phyloP scores from a whole-genome alignment of 495 filamentous ascomycete genomes.

The Sordaria brevicollis region DNA sequence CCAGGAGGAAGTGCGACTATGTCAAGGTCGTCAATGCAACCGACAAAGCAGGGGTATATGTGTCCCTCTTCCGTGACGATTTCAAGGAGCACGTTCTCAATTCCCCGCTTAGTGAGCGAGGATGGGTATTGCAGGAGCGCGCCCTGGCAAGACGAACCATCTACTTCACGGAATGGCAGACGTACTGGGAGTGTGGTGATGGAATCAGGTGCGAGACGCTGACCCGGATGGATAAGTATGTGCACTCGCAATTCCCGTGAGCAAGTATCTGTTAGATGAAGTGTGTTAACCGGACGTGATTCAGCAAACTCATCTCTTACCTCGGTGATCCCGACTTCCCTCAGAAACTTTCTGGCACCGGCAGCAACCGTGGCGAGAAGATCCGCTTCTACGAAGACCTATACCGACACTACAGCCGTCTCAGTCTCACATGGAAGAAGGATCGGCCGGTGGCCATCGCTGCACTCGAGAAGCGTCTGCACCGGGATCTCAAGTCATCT shows the following conservation, averaged over 20 bases:
- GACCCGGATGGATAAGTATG: slow-evolving; percentile 23
- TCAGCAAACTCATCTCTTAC: slow-evolving; percentile 21
- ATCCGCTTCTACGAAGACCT: slow-evolving; percentile 20
- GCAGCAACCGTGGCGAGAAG: slow-evolving; percentile 3
- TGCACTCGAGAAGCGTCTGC: slow-evolving; percentile 22
- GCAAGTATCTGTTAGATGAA: too few relatives aligned
- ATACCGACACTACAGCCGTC: slow-evolving; percentile 21
- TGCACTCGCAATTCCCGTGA: too few relatives aligned
- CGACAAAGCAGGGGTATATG: slow-evolving; percentile 4
- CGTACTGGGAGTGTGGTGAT: slow-evolving; percentile 34
- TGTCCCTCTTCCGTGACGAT: slow-evolving; percentile 21
- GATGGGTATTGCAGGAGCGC: slow-evolving; percentile 35
- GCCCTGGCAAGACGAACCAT: slow-evolving; percentile 30
- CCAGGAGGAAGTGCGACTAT: not conserved
- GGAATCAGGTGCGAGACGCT: slow-evolving; percentile 29
- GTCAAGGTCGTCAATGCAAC: not conserved
- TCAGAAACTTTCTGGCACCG: slow-evolving; percentile 3
- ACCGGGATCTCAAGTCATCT: slow-evolving; percentile 7
- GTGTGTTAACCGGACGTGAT: too few relatives aligned
- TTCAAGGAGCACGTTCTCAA: slow-evolving; percentile 24
- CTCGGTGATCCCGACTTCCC: slow-evolving; percentile 30
- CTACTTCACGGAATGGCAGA: slow-evolving; percentile 28
- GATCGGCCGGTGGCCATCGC: slow-evolving; percentile 24
- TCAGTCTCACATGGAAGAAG: slow-evolving; percentile 13
- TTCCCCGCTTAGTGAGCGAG: slow-evolving; percentile 22